A percentile compares a stretch with the other conserved stretches of the same genome.
Evolutionary conservation across 2,329 filamentous ascomycete genomes (phyloP).

Genomic region (Aspergillus sp.): DNA sequence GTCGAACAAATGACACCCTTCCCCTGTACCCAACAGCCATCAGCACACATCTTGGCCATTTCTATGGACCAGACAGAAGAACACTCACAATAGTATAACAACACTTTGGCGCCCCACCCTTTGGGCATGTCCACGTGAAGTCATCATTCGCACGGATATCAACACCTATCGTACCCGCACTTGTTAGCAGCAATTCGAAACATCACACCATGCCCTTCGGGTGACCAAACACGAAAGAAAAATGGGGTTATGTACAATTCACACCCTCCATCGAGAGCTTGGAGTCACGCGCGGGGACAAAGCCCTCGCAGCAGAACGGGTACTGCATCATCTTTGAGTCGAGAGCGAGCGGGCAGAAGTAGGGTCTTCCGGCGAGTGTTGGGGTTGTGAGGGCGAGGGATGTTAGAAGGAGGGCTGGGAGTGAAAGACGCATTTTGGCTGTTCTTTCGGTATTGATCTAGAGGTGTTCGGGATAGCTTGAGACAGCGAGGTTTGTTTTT

Average conservation of each 20-base stretch:
- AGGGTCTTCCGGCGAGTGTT: conserved; percentile 18
- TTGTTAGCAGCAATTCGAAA: conserved; percentile 14
- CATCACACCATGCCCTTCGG: not conserved
- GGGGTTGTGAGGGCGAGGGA: conserved; percentile 23
- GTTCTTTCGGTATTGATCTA: not conserved
- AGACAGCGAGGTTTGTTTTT: not conserved
- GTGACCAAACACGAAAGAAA: not conserved
- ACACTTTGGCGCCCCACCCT: conserved; percentile 28
- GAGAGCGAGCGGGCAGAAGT: conserved; percentile 31
- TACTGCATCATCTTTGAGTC: conserved; percentile 34
- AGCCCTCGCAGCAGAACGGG: conserved; percentile 36
- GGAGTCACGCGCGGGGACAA: conserved; percentile 25
- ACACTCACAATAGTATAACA: conserved; percentile 38
- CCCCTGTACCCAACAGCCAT: conserved; percentile 19
- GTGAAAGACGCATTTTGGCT: conserved; percentile 22
- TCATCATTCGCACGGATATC: conserved; percentile 19
- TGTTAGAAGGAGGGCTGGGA: conserved; percentile 22
- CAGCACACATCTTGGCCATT: not conserved
- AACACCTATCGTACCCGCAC: conserved; percentile 17
- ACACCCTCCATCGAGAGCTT: conserved; percentile 27
- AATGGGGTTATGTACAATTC: conserved; percentile 28
- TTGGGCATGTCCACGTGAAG: conserved; percentile 32
- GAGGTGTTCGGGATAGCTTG: not conserved
- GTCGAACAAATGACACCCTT: conserved; percentile 34
- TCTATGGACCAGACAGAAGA: not conserved